These are phyloP conservation scores for Microstroma glucosiphilum DNA, from an alignment of 1,284 basidiomycete species.

Conservation along the genomic window DNA sequence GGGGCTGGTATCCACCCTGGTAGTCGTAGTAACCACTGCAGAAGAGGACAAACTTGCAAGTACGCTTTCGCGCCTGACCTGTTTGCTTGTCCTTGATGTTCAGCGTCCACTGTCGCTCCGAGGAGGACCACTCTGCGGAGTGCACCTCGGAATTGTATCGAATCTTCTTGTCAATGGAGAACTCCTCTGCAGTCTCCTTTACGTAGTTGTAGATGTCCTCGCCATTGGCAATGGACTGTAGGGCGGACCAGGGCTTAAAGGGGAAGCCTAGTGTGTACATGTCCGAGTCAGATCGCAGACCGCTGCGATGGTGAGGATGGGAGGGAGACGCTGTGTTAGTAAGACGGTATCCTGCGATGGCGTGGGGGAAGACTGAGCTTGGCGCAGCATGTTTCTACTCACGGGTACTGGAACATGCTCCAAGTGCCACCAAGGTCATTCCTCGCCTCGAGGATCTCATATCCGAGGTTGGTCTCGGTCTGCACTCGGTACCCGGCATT, in stretches of 20 bases:
- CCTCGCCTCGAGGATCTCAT: slow-evolving; percentile 30
- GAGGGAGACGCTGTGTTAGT: not conserved
- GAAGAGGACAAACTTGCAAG: slow-evolving; percentile 30
- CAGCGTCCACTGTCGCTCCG: slow-evolving; percentile 35
- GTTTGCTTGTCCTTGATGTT: slow-evolving; percentile 16
- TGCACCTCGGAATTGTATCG: slow-evolving; percentile 30
- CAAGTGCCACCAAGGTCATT: slow-evolving; percentile 40
- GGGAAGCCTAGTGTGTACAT: slow-evolving; percentile 24
- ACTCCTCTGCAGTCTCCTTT: slow-evolving; percentile 32
- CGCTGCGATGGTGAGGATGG: not conserved
- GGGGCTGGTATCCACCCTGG: slow-evolving; percentile 32
- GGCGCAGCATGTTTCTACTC: slow-evolving; percentile 14
- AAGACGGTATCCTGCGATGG: not conserved
- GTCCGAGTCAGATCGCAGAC: slow-evolving; percentile 22
- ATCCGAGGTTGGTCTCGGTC: slow-evolving; percentile 27
- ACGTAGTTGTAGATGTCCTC: slow-evolving; percentile 39
- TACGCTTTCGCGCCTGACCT: slow-evolving; percentile 22
- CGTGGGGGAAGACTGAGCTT: not conserved
- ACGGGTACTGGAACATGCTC: slow-evolving; percentile 40
- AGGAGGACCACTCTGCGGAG: slow-evolving; percentile 25
- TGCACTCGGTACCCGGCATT: slow-evolving; percentile 44
- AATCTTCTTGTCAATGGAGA: slow-evolving; percentile 37
- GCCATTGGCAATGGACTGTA: slow-evolving; percentile 32
- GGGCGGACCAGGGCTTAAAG: slow-evolving; percentile 17
- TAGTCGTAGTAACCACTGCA: slow-evolving; percentile 48